Evolutionary conservation across 2,329 filamentous ascomycete species (phyloP).

Genomic region (Botrytis tulipae): DNA sequence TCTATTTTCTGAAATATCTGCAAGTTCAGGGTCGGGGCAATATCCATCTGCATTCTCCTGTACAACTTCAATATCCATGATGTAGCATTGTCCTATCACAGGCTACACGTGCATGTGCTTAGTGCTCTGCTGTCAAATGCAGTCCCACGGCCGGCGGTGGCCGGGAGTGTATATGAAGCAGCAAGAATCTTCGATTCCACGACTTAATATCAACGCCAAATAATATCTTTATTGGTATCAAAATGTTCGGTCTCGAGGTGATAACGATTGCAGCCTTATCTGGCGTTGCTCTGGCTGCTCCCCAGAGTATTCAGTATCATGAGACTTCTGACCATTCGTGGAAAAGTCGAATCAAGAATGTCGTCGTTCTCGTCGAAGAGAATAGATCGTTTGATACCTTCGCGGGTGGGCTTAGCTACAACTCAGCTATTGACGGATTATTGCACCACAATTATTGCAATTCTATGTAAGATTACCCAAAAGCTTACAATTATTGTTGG

Average conservation of each 20-base stretch:
- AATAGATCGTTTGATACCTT: constrained; percentile 44
- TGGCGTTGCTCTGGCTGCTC: constrained; percentile 28
- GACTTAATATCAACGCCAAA: neutral
- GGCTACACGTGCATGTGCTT: constrained; percentile 15
- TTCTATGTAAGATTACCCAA: constrained; percentile 37
- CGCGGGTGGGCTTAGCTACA: constrained; percentile 43
- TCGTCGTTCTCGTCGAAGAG: constrained; percentile 47
- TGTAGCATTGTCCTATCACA: constrained; percentile 17
- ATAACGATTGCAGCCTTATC: constrained; percentile 26
- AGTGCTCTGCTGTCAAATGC: neutral
- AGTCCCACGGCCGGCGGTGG: neutral
- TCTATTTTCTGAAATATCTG: constrained; percentile 7
- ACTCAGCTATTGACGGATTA: constrained; percentile 41
- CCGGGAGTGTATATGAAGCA: constrained; percentile 9
- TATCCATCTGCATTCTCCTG: neutral
- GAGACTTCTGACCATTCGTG: constrained; percentile 23
- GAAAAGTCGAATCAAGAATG: constrained; percentile 47
- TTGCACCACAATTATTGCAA: constrained; percentile 43
- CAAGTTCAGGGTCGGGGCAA: constrained; percentile 7
- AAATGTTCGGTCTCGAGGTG: constrained; percentile 18
- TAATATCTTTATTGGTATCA: neutral
- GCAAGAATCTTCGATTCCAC: neutral
- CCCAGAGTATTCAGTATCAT: constrained; percentile 25
- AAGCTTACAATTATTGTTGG: neutral
- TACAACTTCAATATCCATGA: neutral